A percentile compares a stretch with the other conserved stretches of the same genome.
Evolutionary conservation across 2,329 filamentous ascomycete species (phyloP).

Genomic region (Colletotrichum lindemuthianum): DNA sequence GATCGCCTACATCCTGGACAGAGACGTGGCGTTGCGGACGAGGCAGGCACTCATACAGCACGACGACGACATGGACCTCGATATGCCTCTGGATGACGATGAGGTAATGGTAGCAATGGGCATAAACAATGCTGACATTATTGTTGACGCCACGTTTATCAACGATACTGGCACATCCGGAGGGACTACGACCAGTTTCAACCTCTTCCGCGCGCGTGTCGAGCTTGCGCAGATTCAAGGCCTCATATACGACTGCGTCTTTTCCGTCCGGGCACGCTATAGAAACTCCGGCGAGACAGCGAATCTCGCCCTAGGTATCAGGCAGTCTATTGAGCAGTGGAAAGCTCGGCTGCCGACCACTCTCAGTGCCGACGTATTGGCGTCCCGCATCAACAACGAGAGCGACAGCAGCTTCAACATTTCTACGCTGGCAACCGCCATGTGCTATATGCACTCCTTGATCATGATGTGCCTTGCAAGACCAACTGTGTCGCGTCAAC

Average conservation of each 20-base stretch:
- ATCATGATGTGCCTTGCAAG: neutral
- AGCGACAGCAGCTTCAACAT: neutral
- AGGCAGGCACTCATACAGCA: conserved; percentile 4
- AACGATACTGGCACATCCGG: neutral
- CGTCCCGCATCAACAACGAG: neutral
- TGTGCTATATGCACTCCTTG: conserved; percentile 1
- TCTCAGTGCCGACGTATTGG: neutral
- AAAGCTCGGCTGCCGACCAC: neutral
- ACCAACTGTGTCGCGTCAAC: conserved; percentile 1
- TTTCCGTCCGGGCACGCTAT: neutral
- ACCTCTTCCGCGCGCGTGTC: neutral
- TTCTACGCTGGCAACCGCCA: neutral
- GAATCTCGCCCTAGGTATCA: neutral
- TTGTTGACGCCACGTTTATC: neutral
- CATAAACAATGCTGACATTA: neutral
- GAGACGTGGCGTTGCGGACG: neutral
- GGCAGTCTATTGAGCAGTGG: neutral
- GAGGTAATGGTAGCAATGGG: neutral
- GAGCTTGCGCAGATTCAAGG: neutral
- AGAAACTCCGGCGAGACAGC: conserved; percentile 35
- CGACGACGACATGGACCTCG: neutral
- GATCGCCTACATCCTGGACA: conserved; percentile 6
- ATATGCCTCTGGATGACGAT: neutral
- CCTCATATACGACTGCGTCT: neutral
- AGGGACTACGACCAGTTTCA: neutral